Conservation (phyloP, 2,329 filamentous ascomycete species). For the Thielaviopsis euricoi region DNA sequence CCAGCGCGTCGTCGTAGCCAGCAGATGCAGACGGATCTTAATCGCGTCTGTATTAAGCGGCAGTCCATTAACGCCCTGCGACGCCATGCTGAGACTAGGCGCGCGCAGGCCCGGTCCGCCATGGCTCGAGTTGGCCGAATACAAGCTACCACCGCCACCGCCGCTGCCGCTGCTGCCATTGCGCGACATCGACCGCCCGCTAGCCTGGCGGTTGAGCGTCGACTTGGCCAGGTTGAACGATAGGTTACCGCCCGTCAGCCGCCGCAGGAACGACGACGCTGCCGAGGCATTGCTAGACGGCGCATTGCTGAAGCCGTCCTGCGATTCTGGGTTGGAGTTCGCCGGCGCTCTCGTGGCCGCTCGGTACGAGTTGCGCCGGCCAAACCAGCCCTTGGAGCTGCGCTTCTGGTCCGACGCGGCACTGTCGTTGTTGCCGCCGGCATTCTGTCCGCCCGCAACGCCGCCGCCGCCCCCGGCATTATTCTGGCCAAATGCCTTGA, state of each 20-base stretch:
- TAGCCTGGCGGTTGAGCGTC: conserved; percentile 41
- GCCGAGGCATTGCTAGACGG: conserved; percentile 46
- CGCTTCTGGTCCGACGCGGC: conserved; percentile 18
- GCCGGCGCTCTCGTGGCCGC: conserved; percentile 43
- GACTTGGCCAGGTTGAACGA: conserved; percentile 71
- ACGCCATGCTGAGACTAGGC: conserved; percentile 38
- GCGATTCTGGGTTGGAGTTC: conserved; percentile 31
- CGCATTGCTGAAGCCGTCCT: conserved; percentile 56
- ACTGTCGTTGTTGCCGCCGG: conserved; percentile 28
- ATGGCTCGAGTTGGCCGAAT: conserved; percentile 39
- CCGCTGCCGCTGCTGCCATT: conserved; percentile 21
- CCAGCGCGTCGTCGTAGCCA: conserved; percentile 67
- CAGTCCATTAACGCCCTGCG: conserved; percentile 27
- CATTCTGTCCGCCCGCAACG: neutral
- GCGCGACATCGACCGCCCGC: neutral
- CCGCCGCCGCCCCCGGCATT: neutral
- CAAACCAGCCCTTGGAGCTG: conserved; percentile 39
- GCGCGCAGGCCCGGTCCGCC: conserved; percentile 35
- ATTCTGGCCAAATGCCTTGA: conserved; percentile 50
- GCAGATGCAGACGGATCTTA: conserved; percentile 71
- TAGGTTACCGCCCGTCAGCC: conserved; percentile 54
- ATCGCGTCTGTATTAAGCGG: conserved; percentile 59
- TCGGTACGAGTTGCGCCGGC: conserved; percentile 48
- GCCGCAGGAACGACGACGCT: conserved; percentile 59
- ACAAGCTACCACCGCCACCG: conserved; percentile 39